Evolutionary conservation across 768 basidiomycete species (phyloP), one percentile per base, ranked within the genome.

Genomic region (Lactifluus pinguis): DNA sequence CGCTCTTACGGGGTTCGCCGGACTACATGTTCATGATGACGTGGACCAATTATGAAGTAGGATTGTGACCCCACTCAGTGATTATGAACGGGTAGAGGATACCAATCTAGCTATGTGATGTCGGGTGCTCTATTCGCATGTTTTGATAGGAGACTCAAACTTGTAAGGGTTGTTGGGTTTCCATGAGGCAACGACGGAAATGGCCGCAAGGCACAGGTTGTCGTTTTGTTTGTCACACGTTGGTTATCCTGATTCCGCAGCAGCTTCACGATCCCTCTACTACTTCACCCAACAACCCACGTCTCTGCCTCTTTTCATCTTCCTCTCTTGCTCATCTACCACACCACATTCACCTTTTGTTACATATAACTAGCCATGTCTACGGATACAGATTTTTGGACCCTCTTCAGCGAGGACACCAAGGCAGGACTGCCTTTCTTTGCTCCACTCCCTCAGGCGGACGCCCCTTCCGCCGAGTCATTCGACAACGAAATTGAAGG

Each of bases 401-500:
- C 61, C 41, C 32, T 53, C 17, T 47, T 62, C 19, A 21, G 29
- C 14, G 61, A 58, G 32, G 17, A 25, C 7, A n/a, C 39, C 2
- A 62, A 62, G 29, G 52, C 56, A 11, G 61, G 58, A 25, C 48
- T 62, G 8, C 61, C 51, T 19, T 62, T 62, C 41, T 62, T 62
- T 41, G 45, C 61, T 30, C 61, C 61, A 4, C 48, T 55, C 21
- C 76, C 81, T 61, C 87, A 89, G 75, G 80, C 87, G 74, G 77
- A 83, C 68, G 87, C 86, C 55, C 87, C 89, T 48, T 82, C 86
- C 69, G 86, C 87, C 63, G 89, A 91, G 77, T 79, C 83, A 65
- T 92, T 92, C 76, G 90, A 92, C 71, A 80, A 81, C 54, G 90
- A 92, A 74, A 80, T 92, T 68, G 89, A 76, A 38, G 80, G 76